Evolutionary conservation across 352 stramenopile genomes (phyloP), one percentile per base, ranked within the genome.

Genomic region (Globisporangium cederbergense): DNA sequence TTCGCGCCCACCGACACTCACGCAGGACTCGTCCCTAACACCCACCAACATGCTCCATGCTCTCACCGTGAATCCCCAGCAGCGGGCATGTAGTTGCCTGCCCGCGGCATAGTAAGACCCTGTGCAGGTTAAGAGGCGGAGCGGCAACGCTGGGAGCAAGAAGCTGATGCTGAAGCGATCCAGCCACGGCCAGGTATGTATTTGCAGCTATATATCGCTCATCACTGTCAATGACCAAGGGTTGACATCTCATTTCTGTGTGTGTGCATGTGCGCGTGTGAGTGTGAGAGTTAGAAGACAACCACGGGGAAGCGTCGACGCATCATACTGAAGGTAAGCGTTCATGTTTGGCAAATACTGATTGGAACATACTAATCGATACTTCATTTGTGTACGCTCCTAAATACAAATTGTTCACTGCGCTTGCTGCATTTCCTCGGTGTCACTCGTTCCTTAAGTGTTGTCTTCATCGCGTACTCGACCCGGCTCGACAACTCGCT

Each of bases 21-120:
- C 25, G 25, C 25, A 28, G 25, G 25, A 28, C 25, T 28, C 25
- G 25, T 2, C 25, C 25, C 2, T 28, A 1, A 28, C 25, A 28
- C 25, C 25, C 1, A 1, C 25, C 25, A 28, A 28, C 25, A 28
- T 28, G 25, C 25, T 28, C 25, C 25, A 1, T 28, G 25, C 25
- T 28, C 25, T 90, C 77, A 11, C 34, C 0, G 34, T 11, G 34
- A 11, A 40, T 40, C 8, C 34, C 7, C 7, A 40, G 7, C 34
- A 40, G 7, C 34, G 11, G 34, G 11, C 34, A 10, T 10, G 34
- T 40, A 40, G 45, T 50, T 50, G 45, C 4, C n/a, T 28, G 7
- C 5, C 45, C 11, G 45, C 18, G 45, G 45, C 16, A 10, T 0
- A 50, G 45, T 50, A 50, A 50, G 45, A 50, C 18, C 45, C 45